A percentile compares a stretch with the other conserved stretches of the same genome.
phyloP scores from a whole-genome alignment of 164 flowering plant species.

The Chimonanthus praecox region DNA sequence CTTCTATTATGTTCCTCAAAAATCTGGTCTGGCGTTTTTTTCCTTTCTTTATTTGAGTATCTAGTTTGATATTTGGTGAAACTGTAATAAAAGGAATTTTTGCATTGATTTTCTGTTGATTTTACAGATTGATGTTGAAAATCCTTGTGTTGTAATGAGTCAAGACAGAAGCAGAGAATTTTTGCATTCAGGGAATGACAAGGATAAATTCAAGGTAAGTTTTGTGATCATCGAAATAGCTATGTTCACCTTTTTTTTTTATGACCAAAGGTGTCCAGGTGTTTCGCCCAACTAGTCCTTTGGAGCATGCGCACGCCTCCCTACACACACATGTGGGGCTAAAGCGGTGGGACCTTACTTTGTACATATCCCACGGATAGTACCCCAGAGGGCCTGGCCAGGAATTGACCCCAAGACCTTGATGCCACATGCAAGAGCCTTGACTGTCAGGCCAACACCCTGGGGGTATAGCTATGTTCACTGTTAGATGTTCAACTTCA shows the following conservation, averaged over 20 bases:
- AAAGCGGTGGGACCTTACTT: no score
- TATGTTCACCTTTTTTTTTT: background rate
- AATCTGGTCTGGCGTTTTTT: no score
- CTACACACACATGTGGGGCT: no score
- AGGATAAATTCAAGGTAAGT: constrained; percentile 87
- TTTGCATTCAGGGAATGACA: constrained; percentile 92
- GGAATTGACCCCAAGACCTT: no score
- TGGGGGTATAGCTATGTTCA: background rate
- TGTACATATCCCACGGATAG: no score
- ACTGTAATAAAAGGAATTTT: background rate
- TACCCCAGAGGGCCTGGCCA: no score
- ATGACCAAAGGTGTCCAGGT: no score
- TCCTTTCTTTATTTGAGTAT: background rate
- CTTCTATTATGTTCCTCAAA: no score
- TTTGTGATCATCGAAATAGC: background rate
- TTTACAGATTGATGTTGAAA: constrained; percentile 96
- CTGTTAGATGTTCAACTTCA: background rate
- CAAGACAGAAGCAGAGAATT: constrained; percentile 99
- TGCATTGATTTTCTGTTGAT: constrained; percentile 1
- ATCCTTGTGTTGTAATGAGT: constrained; percentile 97
- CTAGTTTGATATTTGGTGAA: background rate
- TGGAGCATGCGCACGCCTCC: no score
- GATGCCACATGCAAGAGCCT: no score
- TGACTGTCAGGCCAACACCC: no score
- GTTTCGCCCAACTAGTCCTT: no score